phyloP scores from a whole-genome alignment of 352 stramenopile species.

The Vaucheria bursata region DNA sequence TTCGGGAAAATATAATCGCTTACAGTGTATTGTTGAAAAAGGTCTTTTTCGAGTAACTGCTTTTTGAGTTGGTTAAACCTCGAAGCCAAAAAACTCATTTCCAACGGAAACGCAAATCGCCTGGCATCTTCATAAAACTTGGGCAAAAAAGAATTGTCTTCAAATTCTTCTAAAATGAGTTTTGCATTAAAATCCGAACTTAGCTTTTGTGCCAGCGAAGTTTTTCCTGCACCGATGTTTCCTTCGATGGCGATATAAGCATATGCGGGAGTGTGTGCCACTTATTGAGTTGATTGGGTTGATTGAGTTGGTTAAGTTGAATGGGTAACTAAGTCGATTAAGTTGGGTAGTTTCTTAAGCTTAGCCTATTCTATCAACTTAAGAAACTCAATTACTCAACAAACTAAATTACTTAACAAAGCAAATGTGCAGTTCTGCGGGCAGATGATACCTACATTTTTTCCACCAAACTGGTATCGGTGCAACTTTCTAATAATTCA shows the following conservation, averaged over 20 bases:
- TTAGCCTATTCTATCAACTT: conserved; percentile 8
- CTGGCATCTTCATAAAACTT: conserved; percentile 8
- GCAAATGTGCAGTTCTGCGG: conserved; percentile 4
- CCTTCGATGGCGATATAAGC: conserved; percentile 5
- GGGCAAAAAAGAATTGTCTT: conserved; percentile 8
- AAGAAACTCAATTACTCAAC: conserved; percentile 8
- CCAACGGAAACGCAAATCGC: conserved; percentile 4
- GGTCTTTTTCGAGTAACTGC: conserved; percentile 6
- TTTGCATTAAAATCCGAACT: conserved; percentile 8
- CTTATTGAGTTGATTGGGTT: conserved; percentile 8
- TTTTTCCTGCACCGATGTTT: conserved; percentile 7
- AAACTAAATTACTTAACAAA: conserved; percentile 10
- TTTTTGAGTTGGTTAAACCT: conserved; percentile 8
- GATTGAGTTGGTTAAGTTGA: conserved; percentile 8
- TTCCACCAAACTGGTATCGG: conserved; percentile 5
- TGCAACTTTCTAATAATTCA: conserved; percentile 9
- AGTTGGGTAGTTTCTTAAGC: conserved; percentile 7
- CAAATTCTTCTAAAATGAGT: conserved; percentile 9
- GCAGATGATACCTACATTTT: conserved; percentile 8
- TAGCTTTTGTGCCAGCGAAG: conserved; percentile 5
- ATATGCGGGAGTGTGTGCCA: conserved; percentile 4
- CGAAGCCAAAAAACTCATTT: conserved; percentile 8
- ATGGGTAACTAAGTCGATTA: conserved; percentile 8
- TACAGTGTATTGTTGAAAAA: conserved; percentile 9
- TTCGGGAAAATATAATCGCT: conserved; percentile 8